Base-by-base conservation (phyloP, 805 yeast species). In the Hermanozyma aechmeae region DNA sequence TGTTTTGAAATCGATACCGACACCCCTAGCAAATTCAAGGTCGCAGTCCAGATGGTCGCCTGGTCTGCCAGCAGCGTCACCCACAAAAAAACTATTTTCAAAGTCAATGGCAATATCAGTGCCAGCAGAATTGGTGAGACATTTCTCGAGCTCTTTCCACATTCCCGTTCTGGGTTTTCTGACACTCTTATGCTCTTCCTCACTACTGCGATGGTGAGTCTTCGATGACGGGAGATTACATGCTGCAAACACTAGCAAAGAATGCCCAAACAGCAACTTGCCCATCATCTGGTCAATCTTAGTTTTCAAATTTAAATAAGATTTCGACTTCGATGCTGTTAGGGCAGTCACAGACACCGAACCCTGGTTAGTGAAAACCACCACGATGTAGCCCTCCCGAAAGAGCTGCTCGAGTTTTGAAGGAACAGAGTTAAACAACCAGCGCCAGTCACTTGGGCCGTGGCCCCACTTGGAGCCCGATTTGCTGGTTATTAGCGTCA, bases 41-140 rank as follows among this genome's bases (percentile, higher is more conserved):
- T 89, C 98, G 27, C 81, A 71, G 42, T 82, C 86, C 62, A 92
- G 82, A 48, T 79, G 81, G 51, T 89, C 97, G 0, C 46, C 51
- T 2, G 48, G 45, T 30, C 97, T 62, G 1, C 97, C 98, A 5
- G 96, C 97, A 0, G 97, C 97, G 58, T 89, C 98, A 5, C 98
- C 98, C n/a, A 86, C 87, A 50, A 57, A 92, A 30, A 76, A 61
- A 28, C 83, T 71, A 7, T 52, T 39, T 0, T 47, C 54, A 27
- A 48, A 28, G 41, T 74, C 76, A 2, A 76, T 40, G 6, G 33
- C 32, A 9, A 18, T 25, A 3, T 44, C 43, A 0, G 39, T 37
- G 3, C 46, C 43, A 29, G 16, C 35, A 13, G 30, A 31, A 23
- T 23, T 35, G 27, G 11, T 43, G 33, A 73, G 35, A 40, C 70